Percentiles rank a stretch among this genome's conserved stretches.
Conservation (phyloP, 495 filamentous ascomycete species). For the Penicillium taxi region DNA sequence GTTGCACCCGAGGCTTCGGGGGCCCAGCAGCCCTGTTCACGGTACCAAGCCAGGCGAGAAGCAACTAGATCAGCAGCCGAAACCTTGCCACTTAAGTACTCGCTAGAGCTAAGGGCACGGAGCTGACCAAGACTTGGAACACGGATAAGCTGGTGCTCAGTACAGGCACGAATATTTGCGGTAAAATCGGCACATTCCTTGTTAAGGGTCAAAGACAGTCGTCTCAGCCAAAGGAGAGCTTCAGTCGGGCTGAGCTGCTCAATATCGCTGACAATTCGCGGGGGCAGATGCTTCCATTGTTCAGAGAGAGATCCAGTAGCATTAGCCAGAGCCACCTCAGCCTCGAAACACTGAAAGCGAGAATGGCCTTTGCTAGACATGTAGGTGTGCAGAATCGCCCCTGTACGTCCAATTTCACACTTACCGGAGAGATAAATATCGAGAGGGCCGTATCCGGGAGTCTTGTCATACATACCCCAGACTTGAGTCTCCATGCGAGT, state of each 20-base stretch:
- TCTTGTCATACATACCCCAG: constrained; percentile 3
- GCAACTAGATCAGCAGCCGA: background rate
- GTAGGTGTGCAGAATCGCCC: constrained; percentile 2
- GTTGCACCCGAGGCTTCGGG: background rate
- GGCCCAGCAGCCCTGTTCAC: constrained; percentile 2
- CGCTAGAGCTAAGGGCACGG: constrained; percentile 1
- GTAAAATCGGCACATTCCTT: constrained; percentile 4
- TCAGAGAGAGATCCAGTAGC: background rate
- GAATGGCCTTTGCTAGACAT: constrained; percentile 3
- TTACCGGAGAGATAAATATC: constrained; percentile 4
- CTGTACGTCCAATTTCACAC: constrained; percentile 1
- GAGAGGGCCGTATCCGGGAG: background rate
- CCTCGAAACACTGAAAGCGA: constrained; percentile 3
- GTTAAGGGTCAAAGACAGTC: background rate
- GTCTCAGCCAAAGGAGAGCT: constrained; percentile 2
- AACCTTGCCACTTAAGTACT: background rate
- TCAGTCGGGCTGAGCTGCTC: constrained; percentile 1
- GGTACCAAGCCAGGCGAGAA: background rate
- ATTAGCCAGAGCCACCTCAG: background rate
- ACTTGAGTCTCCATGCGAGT: constrained; percentile 5
- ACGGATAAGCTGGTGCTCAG: constrained; percentile 2
- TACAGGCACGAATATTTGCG: background rate
- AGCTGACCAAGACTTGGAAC: constrained; percentile 1
- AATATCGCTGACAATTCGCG: background rate
- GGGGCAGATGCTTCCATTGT: background rate